phyloP scores from a whole-genome alignment of 192 early-diverging fungal genomes.

The Backusella westeae region DNA sequence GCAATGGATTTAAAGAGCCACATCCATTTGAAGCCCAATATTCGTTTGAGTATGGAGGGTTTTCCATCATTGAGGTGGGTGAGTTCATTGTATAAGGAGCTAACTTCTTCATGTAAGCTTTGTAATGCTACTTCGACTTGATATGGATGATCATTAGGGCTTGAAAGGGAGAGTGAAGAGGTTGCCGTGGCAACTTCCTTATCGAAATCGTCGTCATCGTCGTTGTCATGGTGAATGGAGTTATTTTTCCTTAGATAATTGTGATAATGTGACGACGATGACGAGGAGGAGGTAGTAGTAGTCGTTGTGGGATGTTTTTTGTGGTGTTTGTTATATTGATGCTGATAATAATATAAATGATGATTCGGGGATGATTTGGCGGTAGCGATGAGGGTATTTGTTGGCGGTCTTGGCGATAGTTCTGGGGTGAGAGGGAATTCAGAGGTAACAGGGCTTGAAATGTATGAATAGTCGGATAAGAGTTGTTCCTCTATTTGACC shows the following conservation, averaged over 20 bases:
- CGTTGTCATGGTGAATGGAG: background rate
- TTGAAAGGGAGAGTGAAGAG: background rate
- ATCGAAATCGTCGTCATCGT: background rate
- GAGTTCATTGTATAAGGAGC: background rate
- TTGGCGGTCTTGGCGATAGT: conserved; percentile 13
- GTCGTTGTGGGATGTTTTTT: background rate
- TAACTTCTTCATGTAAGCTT: background rate
- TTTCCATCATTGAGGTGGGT: background rate
- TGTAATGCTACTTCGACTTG: background rate
- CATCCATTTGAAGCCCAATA: conserved; percentile 1
- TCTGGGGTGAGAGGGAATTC: conserved; percentile 26
- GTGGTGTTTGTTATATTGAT: background rate
- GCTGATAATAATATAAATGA: background rate
- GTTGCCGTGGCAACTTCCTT: conserved; percentile 23
- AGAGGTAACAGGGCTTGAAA: background rate
- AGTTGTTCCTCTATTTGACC: conserved; percentile 14
- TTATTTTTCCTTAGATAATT: background rate
- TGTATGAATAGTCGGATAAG: background rate
- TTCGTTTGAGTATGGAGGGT: background rate
- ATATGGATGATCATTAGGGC: conserved; percentile 11
- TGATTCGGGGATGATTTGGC: background rate
- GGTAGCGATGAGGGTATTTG: background rate
- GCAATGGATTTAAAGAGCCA: conserved; percentile 25
- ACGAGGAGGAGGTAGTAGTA: background rate
- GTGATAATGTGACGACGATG: background rate